A percentile compares a stretch with the other conserved stretches of the same genome.
Evolutionary conservation across 108 stramenopile species (phyloP).

Genomic region (Phaeodactylum tricornutum): DNA sequence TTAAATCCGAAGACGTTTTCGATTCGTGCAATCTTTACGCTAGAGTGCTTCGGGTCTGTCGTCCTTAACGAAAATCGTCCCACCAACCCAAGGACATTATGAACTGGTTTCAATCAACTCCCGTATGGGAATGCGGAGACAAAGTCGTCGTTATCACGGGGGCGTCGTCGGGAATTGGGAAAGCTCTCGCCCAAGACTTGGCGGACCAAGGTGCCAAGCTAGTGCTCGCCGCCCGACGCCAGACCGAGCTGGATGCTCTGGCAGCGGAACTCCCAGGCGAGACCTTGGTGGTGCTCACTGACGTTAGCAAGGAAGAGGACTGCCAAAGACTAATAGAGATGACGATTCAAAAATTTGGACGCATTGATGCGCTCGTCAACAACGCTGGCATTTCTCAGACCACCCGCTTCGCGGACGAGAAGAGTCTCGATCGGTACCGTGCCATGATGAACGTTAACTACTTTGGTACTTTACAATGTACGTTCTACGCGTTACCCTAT

Average conservation of each 20-base stretch:
- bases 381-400: slow-evolving; percentile 2
- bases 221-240: slow-evolving; percentile 27
- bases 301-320: neutral
- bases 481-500: neutral
- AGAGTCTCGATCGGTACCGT: neutral
- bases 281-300: neutral
- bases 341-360: slow-evolving; percentile 1
- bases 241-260: neutral
- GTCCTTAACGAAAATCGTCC: too few relatives aligned
- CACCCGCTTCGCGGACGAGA: neutral
- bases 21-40: too few relatives aligned
- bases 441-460: slow-evolving; percentile 2
- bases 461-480: neutral
- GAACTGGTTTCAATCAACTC: too few relatives aligned
- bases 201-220: slow-evolving; percentile 28
- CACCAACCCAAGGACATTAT: too few relatives aligned
- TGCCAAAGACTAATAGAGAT: neutral
- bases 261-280: neutral
- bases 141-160: slow-evolving; percentile 38
- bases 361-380: slow-evolving; percentile 3
- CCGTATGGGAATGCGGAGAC: too few relatives aligned
- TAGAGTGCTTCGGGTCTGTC: too few relatives aligned
- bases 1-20: too few relatives aligned
- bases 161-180: slow-evolving; percentile 44
- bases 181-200: slow-evolving; percentile 20